These are phyloP conservation scores for Letharia lupina DNA, from an alignment of 495 filamentous ascomycete genomes.

Conservation along the genomic window DNA sequence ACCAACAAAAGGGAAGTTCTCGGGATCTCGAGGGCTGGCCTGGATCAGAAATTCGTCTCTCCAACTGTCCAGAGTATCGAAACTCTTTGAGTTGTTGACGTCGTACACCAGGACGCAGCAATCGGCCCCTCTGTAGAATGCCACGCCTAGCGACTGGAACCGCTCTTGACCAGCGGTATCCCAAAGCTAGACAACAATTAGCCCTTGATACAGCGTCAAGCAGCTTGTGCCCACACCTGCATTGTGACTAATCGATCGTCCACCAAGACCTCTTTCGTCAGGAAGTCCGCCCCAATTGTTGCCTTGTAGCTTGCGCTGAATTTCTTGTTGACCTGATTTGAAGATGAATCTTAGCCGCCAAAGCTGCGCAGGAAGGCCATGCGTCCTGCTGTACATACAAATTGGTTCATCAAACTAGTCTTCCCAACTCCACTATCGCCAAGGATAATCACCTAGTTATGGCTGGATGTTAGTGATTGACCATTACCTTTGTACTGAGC, in stretches of 20 bases:
- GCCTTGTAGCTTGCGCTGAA: conserved; percentile 99
- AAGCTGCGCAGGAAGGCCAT: neutral
- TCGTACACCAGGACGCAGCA: conserved; percentile 98
- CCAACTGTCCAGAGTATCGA: conserved; percentile 97
- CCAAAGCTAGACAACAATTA: conserved; percentile 60
- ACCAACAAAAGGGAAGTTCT: conserved; percentile 94
- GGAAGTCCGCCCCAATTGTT: conserved; percentile 96
- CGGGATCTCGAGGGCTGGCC: conserved; percentile 89
- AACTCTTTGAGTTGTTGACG: conserved; percentile 98
- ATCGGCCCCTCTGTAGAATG: conserved; percentile 96
- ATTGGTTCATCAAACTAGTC: conserved; percentile 99
- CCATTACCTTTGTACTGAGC: neutral
- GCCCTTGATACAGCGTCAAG: conserved; percentile 13
- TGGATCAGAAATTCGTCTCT: conserved; percentile 98
- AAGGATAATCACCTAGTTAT: conserved; percentile 81
- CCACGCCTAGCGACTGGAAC: conserved; percentile 94
- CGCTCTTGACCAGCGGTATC: conserved; percentile 97
- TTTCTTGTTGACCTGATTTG: conserved; percentile 91
- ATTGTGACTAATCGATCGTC: conserved; percentile 97
- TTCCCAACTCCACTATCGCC: conserved; percentile 98
- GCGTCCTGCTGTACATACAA: conserved; percentile 55
- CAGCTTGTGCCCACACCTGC: conserved; percentile 58
- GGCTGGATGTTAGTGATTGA: conserved; percentile 1
- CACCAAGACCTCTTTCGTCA: conserved; percentile 95
- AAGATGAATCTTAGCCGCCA: neutral